Percentiles rank a stretch among this genome's conserved stretches.
phyloP scores from a whole-genome alignment of 257 asterid genomes.

The Fraxinus americana region DNA sequence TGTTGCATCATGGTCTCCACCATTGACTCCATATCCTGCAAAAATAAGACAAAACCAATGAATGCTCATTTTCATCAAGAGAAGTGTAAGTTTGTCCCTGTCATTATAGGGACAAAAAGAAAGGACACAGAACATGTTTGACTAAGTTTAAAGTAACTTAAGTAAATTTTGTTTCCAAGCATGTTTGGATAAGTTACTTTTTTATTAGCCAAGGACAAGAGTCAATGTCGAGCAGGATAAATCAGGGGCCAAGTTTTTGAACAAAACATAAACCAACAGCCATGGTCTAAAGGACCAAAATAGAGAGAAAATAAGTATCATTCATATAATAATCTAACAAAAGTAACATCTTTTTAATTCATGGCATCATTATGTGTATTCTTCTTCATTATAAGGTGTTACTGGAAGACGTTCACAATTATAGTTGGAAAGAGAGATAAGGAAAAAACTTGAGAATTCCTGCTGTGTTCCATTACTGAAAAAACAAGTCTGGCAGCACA shows the following conservation, averaged over 20 bases:
- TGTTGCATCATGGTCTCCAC: conserved; percentile 99
- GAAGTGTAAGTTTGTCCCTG: background rate
- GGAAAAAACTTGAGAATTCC: background rate
- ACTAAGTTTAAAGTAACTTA: background rate
- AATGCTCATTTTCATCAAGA: background rate
- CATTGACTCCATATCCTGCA: conserved; percentile 90
- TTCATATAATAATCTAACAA: background rate
- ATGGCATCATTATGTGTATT: background rate
- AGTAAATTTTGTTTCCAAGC: background rate
- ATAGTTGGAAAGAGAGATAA: background rate
- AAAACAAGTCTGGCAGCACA: background rate
- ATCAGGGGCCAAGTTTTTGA: background rate
- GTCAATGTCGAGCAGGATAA: background rate
- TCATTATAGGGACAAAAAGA: background rate
- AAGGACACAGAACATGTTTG: background rate
- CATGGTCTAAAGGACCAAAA: background rate
- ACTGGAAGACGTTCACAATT: background rate
- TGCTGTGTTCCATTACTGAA: background rate
- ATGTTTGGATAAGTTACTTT: background rate
- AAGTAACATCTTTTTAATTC: background rate
- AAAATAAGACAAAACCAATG: background rate
- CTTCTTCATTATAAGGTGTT: background rate
- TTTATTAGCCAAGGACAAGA: background rate
- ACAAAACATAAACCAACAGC: background rate
- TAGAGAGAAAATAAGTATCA: background rate